Evolutionary conservation across 2,329 filamentous ascomycete species (phyloP).

Genomic region (Ceratocystis papillata): DNA sequence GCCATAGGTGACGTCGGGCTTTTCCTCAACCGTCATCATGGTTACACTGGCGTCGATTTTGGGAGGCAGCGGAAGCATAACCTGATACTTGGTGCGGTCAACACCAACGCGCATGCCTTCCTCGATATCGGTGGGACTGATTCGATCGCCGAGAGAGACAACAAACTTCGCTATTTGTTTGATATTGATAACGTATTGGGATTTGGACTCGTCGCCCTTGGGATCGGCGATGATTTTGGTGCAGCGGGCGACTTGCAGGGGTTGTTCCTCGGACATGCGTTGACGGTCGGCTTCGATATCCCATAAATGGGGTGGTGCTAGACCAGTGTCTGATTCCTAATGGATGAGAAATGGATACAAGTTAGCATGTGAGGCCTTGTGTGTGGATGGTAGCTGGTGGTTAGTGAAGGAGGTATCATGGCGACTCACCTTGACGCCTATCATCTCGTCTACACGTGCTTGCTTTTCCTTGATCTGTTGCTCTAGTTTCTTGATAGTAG

Average conservation of each 20-base stretch:
- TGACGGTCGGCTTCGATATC: conserved; percentile 95
- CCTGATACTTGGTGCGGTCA: conserved; percentile 98
- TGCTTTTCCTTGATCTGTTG: conserved; percentile 99
- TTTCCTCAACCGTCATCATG: conserved; percentile 99
- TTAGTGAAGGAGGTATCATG: background rate
- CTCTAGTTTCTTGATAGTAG: conserved; percentile 90
- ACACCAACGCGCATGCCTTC: conserved; percentile 98
- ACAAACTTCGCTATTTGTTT: conserved; percentile 99
- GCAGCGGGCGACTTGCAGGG: conserved; percentile 91
- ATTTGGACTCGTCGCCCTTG: conserved; percentile 84
- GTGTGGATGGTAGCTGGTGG: background rate
- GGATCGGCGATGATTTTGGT: conserved; percentile 99
- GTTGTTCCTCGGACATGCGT: conserved; percentile 97
- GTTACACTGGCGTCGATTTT: conserved; percentile 99
- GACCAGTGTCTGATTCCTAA: conserved; percentile 93
- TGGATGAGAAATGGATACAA: background rate
- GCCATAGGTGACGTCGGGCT: conserved; percentile 97
- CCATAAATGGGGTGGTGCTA: conserved; percentile 97
- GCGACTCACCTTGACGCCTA: conserved; percentile 60
- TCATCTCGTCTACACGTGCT: conserved; percentile 97
- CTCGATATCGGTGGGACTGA: conserved; percentile 97
- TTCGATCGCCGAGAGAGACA: conserved; percentile 90
- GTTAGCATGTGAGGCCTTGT: background rate
- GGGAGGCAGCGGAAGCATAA: conserved; percentile 85
- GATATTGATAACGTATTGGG: conserved; percentile 99